Base-by-base conservation (phyloP, 1,284 basidiomycete species). In the Trichosporon asahii region DNA sequence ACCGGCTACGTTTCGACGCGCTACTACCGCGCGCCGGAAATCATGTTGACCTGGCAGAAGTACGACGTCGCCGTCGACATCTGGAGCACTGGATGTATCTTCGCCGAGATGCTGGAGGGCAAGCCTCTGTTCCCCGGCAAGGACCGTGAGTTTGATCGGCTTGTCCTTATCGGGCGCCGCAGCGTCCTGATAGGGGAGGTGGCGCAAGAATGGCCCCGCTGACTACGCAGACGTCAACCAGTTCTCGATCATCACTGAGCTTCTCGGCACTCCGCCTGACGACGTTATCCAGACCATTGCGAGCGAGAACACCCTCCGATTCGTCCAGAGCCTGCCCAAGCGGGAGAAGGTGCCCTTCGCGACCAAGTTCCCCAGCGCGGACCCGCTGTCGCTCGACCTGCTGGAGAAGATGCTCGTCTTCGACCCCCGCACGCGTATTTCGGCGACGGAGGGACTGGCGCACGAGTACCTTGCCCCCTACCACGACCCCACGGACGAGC, bases 41-140 rank as follows among this genome's bases (percentile, higher is more conserved):
- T 99, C 86, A 99, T 99, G 97, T 88, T 99, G 80, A 99, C 96
- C 63, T 99, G 97, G 97, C 96, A 99, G 84, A 99, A 99, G 86
- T 99, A 99, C 86, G 97, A 99, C 83, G 96, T 98, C 68, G 97
- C 95, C 29, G 95, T 98, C 73, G 96, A 98, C 82, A 96, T 99
- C 78, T 99, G 96, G 96, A 96, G 93, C 80, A 95, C 95, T 15
- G 96, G 95, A 12, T 99, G 97, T 86, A 99, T 99, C 84, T 98
- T 99, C 80, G 97, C 97, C 4, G 96, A 99, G 86, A 99, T 99
- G 97, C 86, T 99, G 70, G 95, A 98, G 84, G 97, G 96, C 65
- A 98, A 98, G 84, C 96, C 97, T 0, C 86, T 99, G 74, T 99
- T 99, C 89, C 97, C 97, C 37, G 96, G 96, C 71, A 99, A 99